Conservation (phyloP, 345 rosid genomes). For the Turnera subulata region DNA sequence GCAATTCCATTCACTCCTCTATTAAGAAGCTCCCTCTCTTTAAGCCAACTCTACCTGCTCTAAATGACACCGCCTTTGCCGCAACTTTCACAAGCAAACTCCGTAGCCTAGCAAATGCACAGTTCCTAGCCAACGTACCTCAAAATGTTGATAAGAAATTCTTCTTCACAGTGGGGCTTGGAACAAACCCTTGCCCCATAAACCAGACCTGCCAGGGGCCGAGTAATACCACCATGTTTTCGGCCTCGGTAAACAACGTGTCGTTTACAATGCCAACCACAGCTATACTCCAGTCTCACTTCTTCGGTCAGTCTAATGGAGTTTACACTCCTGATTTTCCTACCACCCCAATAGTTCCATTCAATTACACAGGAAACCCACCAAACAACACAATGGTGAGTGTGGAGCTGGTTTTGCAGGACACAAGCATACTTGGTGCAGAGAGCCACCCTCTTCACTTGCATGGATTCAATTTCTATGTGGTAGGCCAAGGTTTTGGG, state of each 20-base stretch:
- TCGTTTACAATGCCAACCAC: conserved; percentile 25
- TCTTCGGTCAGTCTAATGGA: conserved; percentile 15
- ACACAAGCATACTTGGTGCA: no score
- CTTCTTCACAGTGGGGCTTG: no score
- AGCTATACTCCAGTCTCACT: conserved; percentile 21
- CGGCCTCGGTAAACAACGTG: conserved; percentile 22
- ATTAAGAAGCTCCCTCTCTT: no score
- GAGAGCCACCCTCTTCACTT: no score
- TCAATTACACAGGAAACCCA: no score
- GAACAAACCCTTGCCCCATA: conserved; percentile 22
- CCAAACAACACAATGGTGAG: no score
- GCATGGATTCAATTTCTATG: no score
- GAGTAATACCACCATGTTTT: conserved; percentile 19
- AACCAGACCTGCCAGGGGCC: conserved; percentile 28
- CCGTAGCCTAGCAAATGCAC: conserved; percentile 13
- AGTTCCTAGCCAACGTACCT: conserved; percentile 27
- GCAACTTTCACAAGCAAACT: conserved; percentile 14
- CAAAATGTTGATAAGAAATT: no score
- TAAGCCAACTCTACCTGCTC: conserved; percentile 17
- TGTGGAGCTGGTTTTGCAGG: no score
- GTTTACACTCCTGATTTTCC: conserved; percentile 21
- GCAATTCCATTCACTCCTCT: not conserved
- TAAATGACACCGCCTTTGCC: conserved; percentile 20
- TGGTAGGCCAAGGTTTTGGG: no score
- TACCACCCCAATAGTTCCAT: no score